A percentile compares a stretch with the other conserved stretches of the same genome.
These are phyloP conservation scores for Eucalyptus camaldulensis DNA, from an alignment of 345 rosid species.

Conservation along the genomic window DNA sequence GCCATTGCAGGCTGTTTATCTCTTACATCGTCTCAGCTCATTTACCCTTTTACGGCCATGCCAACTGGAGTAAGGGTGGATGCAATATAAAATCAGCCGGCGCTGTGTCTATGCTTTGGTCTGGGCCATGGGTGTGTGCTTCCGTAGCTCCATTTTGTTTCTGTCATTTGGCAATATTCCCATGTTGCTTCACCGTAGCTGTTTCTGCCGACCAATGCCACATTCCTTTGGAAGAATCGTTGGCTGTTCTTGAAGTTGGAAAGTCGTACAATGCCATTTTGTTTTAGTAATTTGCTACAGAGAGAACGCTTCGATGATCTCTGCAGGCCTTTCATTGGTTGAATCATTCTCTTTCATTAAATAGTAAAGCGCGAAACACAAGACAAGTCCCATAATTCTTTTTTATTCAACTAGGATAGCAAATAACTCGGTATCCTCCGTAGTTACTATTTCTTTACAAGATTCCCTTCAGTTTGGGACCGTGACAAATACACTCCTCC, in stretches of 20 bases:
- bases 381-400: not conserved
- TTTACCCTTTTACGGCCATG: not conserved
- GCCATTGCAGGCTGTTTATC: slow-evolving; percentile 7
- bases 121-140: not conserved
- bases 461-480: not conserved
- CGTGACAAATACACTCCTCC: not conserved
- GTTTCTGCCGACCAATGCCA: not conserved
- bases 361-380: not conserved
- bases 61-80: not conserved
- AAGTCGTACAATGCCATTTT: not conserved
- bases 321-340: not conserved
- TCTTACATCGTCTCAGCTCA: not conserved
- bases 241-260: not conserved
- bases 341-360: not conserved
- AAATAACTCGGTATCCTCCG: not conserved
- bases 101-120: not conserved
- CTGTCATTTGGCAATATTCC: not conserved
- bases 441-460: not conserved
- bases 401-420: not conserved
- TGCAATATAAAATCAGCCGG: slow-evolving; percentile 16
- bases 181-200: not conserved
- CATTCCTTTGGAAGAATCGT: not conserved
- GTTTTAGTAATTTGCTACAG: not conserved
- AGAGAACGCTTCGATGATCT: not conserved
- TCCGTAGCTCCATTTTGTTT: not conserved